Evolutionary conservation across 2,329 filamentous ascomycete species (phyloP).

Genomic region (Dryadomyces quercivorus): DNA sequence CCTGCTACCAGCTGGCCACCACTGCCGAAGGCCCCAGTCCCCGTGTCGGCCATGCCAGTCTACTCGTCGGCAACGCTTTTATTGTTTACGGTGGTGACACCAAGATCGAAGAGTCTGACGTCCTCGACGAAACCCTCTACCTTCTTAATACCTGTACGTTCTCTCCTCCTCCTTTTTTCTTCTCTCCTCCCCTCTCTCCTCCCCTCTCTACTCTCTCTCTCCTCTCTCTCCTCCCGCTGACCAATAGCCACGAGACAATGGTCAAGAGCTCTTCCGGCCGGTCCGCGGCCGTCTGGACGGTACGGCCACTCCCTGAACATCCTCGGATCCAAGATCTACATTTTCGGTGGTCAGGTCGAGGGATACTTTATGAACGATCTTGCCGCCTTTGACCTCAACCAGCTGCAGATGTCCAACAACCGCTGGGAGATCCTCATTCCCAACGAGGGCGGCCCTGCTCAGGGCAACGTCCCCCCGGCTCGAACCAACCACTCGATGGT

Average conservation of each 20-base stretch:
- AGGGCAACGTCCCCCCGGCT: constrained; percentile 65
- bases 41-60: constrained; percentile 83
- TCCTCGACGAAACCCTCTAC: constrained; percentile 90
- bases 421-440: constrained; percentile 88
- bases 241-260: constrained; percentile 86
- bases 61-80: constrained; percentile 95
- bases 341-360: constrained; percentile 95
- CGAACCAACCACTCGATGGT: constrained; percentile 92
- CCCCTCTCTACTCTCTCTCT: too few species aligned
- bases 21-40: constrained; percentile 91
- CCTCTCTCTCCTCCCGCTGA: constrained; percentile 11
- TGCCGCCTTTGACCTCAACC: constrained; percentile 89
- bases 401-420: constrained; percentile 80
- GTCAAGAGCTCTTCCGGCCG: constrained; percentile 85
- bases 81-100: constrained; percentile 98
- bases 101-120: constrained; percentile 86
- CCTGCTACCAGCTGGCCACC: constrained; percentile 84
- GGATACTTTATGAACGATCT: constrained; percentile 98
- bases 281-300: constrained; percentile 72
- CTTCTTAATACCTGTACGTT: constrained; percentile 83
- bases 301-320: constrained; percentile 97
- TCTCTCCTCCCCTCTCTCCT: not conserved
- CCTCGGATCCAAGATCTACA: constrained; percentile 88
- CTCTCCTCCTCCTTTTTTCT: not conserved
- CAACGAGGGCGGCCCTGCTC: constrained; percentile 47